phyloP scores from a whole-genome alignment of 306 rosid species.

The Quercus bicolor region DNA sequence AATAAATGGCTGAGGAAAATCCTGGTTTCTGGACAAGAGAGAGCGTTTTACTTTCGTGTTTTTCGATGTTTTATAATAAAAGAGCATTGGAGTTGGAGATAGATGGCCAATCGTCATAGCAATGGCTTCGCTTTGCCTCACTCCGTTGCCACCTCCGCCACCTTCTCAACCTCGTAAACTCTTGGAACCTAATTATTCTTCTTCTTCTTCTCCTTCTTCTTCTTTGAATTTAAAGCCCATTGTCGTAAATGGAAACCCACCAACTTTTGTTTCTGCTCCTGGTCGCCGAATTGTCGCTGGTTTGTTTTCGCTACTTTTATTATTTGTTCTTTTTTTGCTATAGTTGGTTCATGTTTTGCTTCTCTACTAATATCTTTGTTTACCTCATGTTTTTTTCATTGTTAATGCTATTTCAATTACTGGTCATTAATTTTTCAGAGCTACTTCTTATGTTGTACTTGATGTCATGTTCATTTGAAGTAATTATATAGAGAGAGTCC shows the following conservation, averaged over 20 bases:
- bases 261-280: constrained; percentile 90
- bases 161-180: constrained; percentile 56
- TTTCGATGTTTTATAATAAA: constrained; percentile 5
- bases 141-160: constrained; percentile 49
- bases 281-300: constrained; percentile 91
- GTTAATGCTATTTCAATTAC: background rate
- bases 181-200: constrained; percentile 17
- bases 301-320: constrained; percentile 27
- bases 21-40: background rate
- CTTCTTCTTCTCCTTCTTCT: constrained; percentile 27
- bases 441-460: background rate
- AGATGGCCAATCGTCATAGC: constrained; percentile 1
- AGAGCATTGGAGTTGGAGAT: background rate
- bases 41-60: background rate
- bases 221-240: constrained; percentile 65
- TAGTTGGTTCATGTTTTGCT: background rate
- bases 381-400: background rate
- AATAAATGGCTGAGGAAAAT: constrained; percentile 12
- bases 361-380: background rate
- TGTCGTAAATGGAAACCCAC: constrained; percentile 75
- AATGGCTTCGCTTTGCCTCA: constrained; percentile 75
- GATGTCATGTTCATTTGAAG: background rate
- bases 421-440: background rate
- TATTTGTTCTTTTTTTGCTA: background rate
- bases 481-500: background rate